phyloP scores from a whole-genome alignment of 345 rosid genomes.

The Salix purpurea region DNA sequence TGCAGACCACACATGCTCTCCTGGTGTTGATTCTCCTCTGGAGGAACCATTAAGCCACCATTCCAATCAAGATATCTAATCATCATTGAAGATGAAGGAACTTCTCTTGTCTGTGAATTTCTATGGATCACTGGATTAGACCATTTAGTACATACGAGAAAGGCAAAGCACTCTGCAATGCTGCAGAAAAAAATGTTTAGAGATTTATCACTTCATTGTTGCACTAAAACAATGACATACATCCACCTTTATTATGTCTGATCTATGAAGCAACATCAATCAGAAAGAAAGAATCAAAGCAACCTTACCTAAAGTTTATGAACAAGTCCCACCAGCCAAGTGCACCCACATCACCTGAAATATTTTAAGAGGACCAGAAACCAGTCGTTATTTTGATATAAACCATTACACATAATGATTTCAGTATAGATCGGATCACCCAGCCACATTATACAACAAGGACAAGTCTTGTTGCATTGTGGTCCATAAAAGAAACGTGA shows the following conservation, averaged over 20 bases:
- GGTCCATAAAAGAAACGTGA: not conserved
- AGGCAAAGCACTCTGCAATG: slow-evolving; percentile 92
- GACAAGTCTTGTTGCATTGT: not conserved
- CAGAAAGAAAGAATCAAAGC: slow-evolving; percentile 4
- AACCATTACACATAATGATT: not conserved
- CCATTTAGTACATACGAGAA: slow-evolving; percentile 93
- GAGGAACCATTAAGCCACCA: slow-evolving; percentile 66
- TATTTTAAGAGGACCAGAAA: slow-evolving; percentile 18
- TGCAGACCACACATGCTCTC: slow-evolving; percentile 70
- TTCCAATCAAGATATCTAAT: slow-evolving; percentile 88
- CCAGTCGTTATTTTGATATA: not conserved
- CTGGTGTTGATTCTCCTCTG: slow-evolving; percentile 56
- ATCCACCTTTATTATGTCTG: not conserved
- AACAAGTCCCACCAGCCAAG: slow-evolving; percentile 98
- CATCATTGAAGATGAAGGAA: slow-evolving; percentile 54
- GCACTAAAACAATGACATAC: slow-evolving; percentile 10
- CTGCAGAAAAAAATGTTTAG: slow-evolving; percentile 41
- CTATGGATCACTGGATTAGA: slow-evolving; percentile 87
- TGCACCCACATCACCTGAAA: slow-evolving; percentile 79
- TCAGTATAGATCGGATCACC: not conserved
- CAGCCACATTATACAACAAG: not conserved
- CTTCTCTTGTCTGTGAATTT: slow-evolving; percentile 44
- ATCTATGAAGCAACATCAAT: slow-evolving; percentile 1
- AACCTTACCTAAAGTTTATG: slow-evolving; percentile 71
- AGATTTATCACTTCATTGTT: slow-evolving; percentile 20